Percentiles rank a stretch among this genome's conserved stretches.
phyloP scores from a whole-genome alignment of 2,329 filamentous ascomycete species.

The Claviceps maximensis region DNA sequence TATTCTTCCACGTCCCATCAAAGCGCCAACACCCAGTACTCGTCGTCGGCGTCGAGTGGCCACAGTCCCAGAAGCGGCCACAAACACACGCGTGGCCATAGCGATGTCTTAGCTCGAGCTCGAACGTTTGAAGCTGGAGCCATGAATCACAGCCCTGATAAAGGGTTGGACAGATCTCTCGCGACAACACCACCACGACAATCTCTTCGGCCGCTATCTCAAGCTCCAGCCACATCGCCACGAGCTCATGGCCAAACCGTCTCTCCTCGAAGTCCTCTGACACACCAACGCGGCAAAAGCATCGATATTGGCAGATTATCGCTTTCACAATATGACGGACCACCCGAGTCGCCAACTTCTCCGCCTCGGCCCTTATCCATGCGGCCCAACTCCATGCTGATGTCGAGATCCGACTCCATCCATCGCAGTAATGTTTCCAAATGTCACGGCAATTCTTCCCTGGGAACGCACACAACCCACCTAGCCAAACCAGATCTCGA shows the following conservation, averaged over 20 bases:
- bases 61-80: constrained; percentile 29
- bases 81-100: constrained; percentile 59
- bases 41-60: constrained; percentile 56
- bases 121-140: constrained; percentile 31
- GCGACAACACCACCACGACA: constrained; percentile 59
- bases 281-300: constrained; percentile 49
- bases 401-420: constrained; percentile 44
- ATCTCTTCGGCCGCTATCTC: constrained; percentile 62
- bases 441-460: constrained; percentile 18
- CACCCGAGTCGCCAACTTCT: constrained; percentile 26
- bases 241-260: constrained; percentile 23
- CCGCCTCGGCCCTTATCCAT: constrained; percentile 28
- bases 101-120: constrained; percentile 50
- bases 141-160: constrained; percentile 26
- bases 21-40: constrained; percentile 49
- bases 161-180: constrained; percentile 50
- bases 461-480: constrained; percentile 23
- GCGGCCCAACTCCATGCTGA: constrained; percentile 48
- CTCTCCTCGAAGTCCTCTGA: constrained; percentile 10
- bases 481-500: constrained; percentile 62
- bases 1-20: constrained; percentile 49
- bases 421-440: constrained; percentile 21
- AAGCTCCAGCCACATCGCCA: constrained; percentile 41
- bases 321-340: constrained; percentile 29
- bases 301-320: constrained; percentile 46